Evolutionary conservation across 768 basidiomycete species (phyloP).

Genomic region (Infundibulicybe gibba): DNA sequence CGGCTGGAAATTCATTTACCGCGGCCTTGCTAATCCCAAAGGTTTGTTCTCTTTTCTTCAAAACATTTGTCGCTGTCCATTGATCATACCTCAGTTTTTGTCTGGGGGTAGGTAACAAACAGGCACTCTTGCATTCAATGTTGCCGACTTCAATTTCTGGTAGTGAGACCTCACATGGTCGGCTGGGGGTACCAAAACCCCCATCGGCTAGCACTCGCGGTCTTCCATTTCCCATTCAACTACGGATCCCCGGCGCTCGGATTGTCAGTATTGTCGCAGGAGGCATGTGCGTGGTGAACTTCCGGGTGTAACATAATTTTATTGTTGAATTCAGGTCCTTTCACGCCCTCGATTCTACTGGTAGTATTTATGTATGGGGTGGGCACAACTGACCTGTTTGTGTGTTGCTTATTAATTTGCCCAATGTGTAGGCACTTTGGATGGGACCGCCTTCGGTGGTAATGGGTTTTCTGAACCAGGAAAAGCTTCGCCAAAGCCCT

Average conservation of each 20-base stretch:
- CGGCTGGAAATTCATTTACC: constrained; percentile 82
- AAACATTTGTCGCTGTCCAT: constrained; percentile 2
- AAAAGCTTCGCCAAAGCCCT: constrained; percentile 49
- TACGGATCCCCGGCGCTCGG: constrained; percentile 55
- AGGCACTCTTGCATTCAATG: constrained; percentile 1
- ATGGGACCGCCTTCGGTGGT: constrained; percentile 39
- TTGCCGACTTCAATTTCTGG: constrained; percentile 1
- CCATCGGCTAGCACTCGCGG: constrained; percentile 29
- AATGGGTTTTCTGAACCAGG: constrained; percentile 58
- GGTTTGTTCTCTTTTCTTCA: constrained; percentile 35
- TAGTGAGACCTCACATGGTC: constrained; percentile 60
- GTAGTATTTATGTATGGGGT: constrained; percentile 83
- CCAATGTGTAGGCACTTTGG: constrained; percentile 49
- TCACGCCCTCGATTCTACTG: constrained; percentile 77
- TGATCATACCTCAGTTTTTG: constrained; percentile 33
- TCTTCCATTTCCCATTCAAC: constrained; percentile 62
- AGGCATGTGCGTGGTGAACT: constrained; percentile 60
- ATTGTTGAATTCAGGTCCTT: constrained; percentile 59
- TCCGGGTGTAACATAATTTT: background rate
- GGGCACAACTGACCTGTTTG: constrained; percentile 8
- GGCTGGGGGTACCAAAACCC: constrained; percentile 51
- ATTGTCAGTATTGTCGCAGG: constrained; percentile 76
- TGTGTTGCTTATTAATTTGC: constrained; percentile 2
- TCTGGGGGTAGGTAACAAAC: constrained; percentile 41
- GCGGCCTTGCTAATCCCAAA: constrained; percentile 62